Evolutionary conservation across 345 rosid species (phyloP).

Genomic region (Kandelia obovata): DNA sequence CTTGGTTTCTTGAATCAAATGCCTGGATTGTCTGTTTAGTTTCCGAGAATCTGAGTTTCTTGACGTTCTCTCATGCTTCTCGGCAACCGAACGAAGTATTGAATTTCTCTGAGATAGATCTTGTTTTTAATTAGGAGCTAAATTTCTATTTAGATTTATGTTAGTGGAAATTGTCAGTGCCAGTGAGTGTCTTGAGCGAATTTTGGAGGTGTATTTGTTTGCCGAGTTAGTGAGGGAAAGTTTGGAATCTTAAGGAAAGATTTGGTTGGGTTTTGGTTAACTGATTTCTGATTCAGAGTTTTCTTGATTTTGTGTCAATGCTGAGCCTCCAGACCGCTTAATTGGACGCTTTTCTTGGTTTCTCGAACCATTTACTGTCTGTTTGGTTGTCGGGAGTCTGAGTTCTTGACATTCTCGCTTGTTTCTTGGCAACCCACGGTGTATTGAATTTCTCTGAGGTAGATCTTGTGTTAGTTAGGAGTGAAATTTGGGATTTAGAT

Average conservation of each 20-base stretch:
- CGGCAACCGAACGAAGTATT: no score
- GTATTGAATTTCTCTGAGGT: no score
- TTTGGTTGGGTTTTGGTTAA: not conserved
- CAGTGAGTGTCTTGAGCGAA: not conserved
- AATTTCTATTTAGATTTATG: no score
- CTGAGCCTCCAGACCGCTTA: not conserved
- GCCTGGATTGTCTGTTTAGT: not conserved
- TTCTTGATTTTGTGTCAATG: not conserved
- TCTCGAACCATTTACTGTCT: not conserved
- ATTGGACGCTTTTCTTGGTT: not conserved
- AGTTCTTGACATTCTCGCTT: not conserved
- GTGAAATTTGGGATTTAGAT: no score
- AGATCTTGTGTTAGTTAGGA: no score
- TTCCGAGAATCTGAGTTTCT: not conserved
- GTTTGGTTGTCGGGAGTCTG: not conserved
- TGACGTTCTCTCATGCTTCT: not conserved
- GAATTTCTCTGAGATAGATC: no score
- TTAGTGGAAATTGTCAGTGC: no score
- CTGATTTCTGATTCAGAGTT: not conserved
- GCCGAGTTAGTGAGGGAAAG: not conserved
- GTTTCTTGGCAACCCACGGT: no score
- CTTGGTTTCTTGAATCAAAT: not conserved
- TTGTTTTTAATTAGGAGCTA: no score
- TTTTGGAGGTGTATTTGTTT: conserved; percentile 3
- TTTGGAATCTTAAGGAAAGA: not conserved